Evolutionary conservation across 768 basidiomycete species (phyloP), one percentile per base, ranked within the genome.

Genomic region (Bullera alba): DNA sequence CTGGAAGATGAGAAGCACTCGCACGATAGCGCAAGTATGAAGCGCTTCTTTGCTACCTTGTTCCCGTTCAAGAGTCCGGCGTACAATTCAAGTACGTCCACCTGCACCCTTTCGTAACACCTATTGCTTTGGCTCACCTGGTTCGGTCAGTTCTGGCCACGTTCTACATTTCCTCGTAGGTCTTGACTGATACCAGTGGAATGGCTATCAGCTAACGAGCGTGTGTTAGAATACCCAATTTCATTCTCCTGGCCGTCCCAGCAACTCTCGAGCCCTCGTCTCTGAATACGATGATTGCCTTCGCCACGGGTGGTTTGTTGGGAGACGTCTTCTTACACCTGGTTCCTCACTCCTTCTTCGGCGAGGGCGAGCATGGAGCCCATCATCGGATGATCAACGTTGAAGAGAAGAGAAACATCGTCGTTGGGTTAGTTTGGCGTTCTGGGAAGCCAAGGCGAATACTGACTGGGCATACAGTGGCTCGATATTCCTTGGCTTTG

Each of bases 81-180:
- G 5, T 87, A 83, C 83, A 91, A 90, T 72, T 84, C 86, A 32
- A 78, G 80, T 80, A 46, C 57, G 76, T 70, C 6, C 19, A 23
- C n/a, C n/a, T n/a, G n/a, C n/a, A n/a, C n/a, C n/a, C n/a, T n/a
- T n/a, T n/a, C 8, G 25, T 38, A 25, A 23, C 29, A 22, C 46
- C 43, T 10, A 26, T 26, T 17, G 46, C 25, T 27, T 49, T 14
- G n/a, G 22, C 14, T 21, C 29, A 5, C 29, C 15, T 25, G 8
- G 21, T 32, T 36, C 22, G 4, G 7, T 14, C 57, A 80, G 81
- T 95, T 49, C 77, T 92, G 25, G 90, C 86, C 55, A 92, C 90
- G 17, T 90, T 92, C 77, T 92, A 92, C 77, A 92, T 92, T 74
- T 90, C 87, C 78, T 92, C 88, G 89, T 91, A 70, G 67, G 87